phyloP scores from a whole-genome alignment of 495 filamentous ascomycete species.

The Penicillium atrosanguineum region DNA sequence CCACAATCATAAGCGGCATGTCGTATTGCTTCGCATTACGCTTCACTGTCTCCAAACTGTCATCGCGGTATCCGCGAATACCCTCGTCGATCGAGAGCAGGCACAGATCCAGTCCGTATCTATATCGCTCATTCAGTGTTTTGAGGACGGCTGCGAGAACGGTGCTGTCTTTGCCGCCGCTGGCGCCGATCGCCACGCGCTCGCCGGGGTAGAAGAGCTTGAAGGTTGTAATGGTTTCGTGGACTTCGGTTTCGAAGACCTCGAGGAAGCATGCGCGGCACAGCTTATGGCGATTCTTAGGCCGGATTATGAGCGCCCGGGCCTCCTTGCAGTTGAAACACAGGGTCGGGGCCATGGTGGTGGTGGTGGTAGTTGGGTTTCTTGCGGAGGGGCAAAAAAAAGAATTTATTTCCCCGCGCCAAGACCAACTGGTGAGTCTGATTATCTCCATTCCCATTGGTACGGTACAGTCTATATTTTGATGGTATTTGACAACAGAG shows the following conservation, averaged over 20 bases:
- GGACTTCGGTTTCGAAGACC: conserved; percentile 89
- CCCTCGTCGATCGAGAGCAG: conserved; percentile 94
- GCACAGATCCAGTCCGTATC: conserved; percentile 81
- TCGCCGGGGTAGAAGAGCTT: conserved; percentile 81
- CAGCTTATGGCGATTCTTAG: conserved; percentile 89
- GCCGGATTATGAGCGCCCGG: conserved; percentile 85
- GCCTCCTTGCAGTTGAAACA: conserved; percentile 74
- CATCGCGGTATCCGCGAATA: conserved; percentile 94
- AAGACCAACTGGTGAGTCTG: conserved; percentile 4
- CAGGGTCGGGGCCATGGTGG: conserved; percentile 53
- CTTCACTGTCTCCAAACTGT: conserved; percentile 94
- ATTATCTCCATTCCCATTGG: background rate
- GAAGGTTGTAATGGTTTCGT: conserved; percentile 81
- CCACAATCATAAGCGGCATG: conserved; percentile 86
- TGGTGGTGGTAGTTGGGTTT: conserved; percentile 7
- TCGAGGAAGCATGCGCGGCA: conserved; percentile 84
- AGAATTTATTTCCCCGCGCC: conserved; percentile 23
- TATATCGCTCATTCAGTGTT: conserved; percentile 85
- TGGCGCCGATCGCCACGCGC: conserved; percentile 89
- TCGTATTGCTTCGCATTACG: conserved; percentile 85
- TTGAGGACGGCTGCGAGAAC: conserved; percentile 93
- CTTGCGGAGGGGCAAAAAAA: conserved; percentile 18
- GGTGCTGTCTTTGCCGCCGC: conserved; percentile 96
- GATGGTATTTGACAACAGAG: too few relatives aligned
- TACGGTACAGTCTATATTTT: background rate